Percentiles rank a stretch among this genome's conserved stretches.
Conservation (phyloP, 192 early-diverging fungal genomes). For the Linnemannia schmuckeri region DNA sequence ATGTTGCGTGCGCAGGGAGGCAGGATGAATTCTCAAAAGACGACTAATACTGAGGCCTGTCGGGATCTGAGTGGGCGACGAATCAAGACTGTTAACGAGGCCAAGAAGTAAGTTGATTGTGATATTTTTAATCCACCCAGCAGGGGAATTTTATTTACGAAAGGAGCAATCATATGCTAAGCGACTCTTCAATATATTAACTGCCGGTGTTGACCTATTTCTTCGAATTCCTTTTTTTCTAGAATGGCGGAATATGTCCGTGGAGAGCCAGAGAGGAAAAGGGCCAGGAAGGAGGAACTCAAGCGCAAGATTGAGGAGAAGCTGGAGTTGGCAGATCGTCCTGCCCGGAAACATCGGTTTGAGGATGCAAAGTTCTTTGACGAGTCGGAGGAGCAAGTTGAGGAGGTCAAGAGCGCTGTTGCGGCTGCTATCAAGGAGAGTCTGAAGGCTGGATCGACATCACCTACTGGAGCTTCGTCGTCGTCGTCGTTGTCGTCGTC, state of each 20-base stretch:
- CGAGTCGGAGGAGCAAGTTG: constrained; percentile 74
- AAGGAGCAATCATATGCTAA: background rate
- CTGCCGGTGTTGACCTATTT: background rate
- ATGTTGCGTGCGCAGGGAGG: constrained; percentile 94
- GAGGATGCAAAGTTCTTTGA: constrained; percentile 85
- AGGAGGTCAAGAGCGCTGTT: constrained; percentile 72
- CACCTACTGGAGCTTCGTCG: background rate
- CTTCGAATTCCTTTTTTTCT: background rate
- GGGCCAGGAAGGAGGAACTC: constrained; percentile 69
- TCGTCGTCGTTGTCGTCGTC: background rate
- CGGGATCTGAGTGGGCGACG: constrained; percentile 93
- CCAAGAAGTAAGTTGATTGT: constrained; percentile 75
- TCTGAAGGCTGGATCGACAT: constrained; percentile 26
- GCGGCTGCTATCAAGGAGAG: constrained; percentile 55
- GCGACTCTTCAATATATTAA: background rate
- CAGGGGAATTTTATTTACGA: constrained; percentile 6
- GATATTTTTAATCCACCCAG: constrained; percentile 21
- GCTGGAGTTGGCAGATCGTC: constrained; percentile 66
- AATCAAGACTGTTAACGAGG: constrained; percentile 91
- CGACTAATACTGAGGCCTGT: constrained; percentile 92
- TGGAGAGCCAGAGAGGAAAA: constrained; percentile 75
- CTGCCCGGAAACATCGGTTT: constrained; percentile 82
- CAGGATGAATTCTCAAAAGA: constrained; percentile 88
- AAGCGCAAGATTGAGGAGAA: constrained; percentile 88
- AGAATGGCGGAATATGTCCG: constrained; percentile 81